These are phyloP conservation scores for Phytophthora fragariae DNA, from an alignment of 352 stramenopile genomes.

Conservation along the genomic window DNA sequence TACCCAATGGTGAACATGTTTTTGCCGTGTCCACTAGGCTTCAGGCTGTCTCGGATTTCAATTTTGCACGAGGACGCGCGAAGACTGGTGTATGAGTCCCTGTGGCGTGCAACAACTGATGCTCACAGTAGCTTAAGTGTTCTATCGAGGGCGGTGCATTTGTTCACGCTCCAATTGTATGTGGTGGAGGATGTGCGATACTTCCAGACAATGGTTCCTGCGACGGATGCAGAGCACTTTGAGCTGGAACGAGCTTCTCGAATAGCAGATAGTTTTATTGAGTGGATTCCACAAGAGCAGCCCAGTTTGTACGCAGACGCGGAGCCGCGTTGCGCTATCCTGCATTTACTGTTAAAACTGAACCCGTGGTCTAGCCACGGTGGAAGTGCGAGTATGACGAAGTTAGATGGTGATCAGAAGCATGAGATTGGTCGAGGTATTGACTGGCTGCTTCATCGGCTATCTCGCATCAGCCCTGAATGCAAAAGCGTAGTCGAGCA, in stretches of 20 bases:
- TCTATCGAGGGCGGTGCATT: conserved; percentile 73
- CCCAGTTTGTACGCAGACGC: conserved; percentile 37
- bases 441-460: conserved; percentile 79
- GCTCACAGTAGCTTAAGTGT: conserved; percentile 69
- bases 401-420: conserved; percentile 83
- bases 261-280: conserved; percentile 63
- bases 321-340: conserved; percentile 47
- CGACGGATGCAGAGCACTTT: conserved; percentile 48
- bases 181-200: conserved; percentile 83
- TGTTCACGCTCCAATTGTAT: conserved; percentile 87
- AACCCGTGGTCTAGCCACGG: conserved; percentile 75
- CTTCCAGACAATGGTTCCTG: conserved; percentile 54
- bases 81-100: conserved; percentile 73
- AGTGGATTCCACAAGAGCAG: conserved; percentile 65
- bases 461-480: conserved; percentile 55
- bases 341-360: conserved; percentile 73
- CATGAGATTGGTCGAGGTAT: conserved; percentile 83
- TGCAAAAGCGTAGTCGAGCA: conserved; percentile 61
- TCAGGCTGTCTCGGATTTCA: conserved; percentile 60
- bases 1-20: conserved; percentile 88
- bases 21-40: conserved; percentile 69
- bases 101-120: conserved; percentile 69
- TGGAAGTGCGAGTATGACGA: conserved; percentile 61
- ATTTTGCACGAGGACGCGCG: conserved; percentile 71
- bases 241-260: conserved; percentile 54